These are phyloP conservation scores for Pichia sporocuriosa DNA, from an alignment of 805 yeast species.

Conservation along the genomic window DNA sequence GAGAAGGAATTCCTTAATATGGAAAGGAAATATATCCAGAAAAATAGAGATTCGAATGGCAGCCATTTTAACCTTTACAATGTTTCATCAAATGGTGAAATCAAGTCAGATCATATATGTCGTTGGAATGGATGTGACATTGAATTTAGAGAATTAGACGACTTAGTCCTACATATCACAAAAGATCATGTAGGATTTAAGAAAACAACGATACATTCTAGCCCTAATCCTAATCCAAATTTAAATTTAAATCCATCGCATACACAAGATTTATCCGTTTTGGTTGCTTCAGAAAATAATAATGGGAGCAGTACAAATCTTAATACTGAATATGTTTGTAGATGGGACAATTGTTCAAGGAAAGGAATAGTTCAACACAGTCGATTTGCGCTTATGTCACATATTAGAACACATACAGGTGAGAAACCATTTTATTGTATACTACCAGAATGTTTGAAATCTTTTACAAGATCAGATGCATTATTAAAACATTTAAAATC, in stretches of 20 bases:
- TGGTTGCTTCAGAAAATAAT: too few species aligned
- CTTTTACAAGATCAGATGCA: constrained; percentile 54
- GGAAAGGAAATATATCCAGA: constrained; percentile 13
- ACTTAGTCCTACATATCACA: constrained; percentile 35
- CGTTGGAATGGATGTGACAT: constrained; percentile 34
- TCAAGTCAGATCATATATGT: constrained; percentile 20
- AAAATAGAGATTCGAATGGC: not conserved
- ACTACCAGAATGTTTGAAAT: constrained; percentile 58
- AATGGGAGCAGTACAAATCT: too few species aligned
- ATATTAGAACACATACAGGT: constrained; percentile 59
- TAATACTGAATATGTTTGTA: constrained; percentile 40
- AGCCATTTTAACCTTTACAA: not conserved
- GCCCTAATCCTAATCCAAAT: too few species aligned
- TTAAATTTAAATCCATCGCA: too few species aligned
- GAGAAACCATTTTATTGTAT: constrained; percentile 61
- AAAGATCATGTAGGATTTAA: constrained; percentile 31
- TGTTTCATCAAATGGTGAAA: constrained; percentile 8
- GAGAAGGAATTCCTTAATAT: constrained; percentile 21
- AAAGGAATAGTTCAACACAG: constrained; percentile 47
- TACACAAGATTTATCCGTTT: too few species aligned
- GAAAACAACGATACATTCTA: too few species aligned
- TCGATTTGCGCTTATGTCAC: constrained; percentile 53
- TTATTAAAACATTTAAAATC: constrained; percentile 57
- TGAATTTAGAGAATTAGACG: constrained; percentile 29
- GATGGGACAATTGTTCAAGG: constrained; percentile 54